Base-by-base conservation (phyloP, 805 yeast genomes). In the Candida chilensis region DNA sequence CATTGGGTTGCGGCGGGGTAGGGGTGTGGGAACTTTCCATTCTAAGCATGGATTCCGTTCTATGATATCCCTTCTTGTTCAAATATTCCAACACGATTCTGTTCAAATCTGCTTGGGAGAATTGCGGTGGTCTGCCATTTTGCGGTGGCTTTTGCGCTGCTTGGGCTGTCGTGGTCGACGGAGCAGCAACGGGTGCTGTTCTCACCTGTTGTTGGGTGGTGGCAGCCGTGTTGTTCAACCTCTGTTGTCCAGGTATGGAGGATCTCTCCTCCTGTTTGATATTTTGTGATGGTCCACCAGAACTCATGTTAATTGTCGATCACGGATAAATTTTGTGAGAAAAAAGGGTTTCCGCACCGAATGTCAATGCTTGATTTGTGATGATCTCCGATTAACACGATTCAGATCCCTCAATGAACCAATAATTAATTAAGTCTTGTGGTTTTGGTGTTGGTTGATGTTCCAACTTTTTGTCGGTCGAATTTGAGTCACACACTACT, bases 21-120 rank as follows among this genome's bases (percentile, higher is more conserved):
- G 75, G 69, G 5, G 69, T 67, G 35, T 80, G 76, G 1, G 85
- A 67, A 39, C 80, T 72, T 51, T 92, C 99, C 37, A 87, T 74
- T 37, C 98, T 72, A 29, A 92, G 67, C 79, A 88, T 84, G 3
- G 95, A 87, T 52, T 92, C 99, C 0, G 98, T 90, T 41, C 80
- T 76, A 42, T 83, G 88, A 48, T 86, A 92, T 3, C 99, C 99
- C 52, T 88, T 87, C 47, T 92, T 90, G 51, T 78, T 82, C 41
- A 92, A 67, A 45, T 90, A 92, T 44, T 92, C 98, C 45, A 92
- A 64, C 20, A 92, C 97, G 47, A 92, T 85, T 38, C 92, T 65
- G 52, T 88, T 90, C 49, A 92, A 66, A 51, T 92, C 97, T 4
- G 90, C 87, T 29, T 84, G 86, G 0, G 94, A 77, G 36, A 76